Evolutionary conservation across 768 basidiomycete genomes (phyloP).

Genomic region (Kwoniella newhampshirensis): DNA sequence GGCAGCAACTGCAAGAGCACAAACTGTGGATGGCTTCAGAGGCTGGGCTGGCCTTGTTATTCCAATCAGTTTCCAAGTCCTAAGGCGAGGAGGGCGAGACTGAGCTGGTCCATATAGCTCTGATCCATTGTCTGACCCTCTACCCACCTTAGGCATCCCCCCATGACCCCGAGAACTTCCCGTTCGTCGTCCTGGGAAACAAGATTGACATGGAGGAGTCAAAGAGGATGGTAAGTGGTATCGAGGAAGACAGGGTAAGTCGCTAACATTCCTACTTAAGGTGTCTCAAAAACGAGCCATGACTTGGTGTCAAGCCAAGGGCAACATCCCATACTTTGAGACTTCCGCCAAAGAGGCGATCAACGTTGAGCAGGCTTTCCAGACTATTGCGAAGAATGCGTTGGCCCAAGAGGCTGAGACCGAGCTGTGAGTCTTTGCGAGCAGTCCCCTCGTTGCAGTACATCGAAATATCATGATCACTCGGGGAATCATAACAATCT

Average conservation of each 20-base stretch:
- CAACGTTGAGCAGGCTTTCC: constrained; percentile 99
- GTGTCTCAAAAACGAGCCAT: constrained; percentile 99
- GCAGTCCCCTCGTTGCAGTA: too few species aligned
- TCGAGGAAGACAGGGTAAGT: neutral
- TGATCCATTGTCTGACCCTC: constrained; percentile 1
- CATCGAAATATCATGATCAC: too few species aligned
- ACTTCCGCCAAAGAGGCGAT: constrained; percentile 99
- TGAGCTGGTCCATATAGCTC: too few species aligned
- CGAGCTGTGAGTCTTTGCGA: constrained; percentile 84
- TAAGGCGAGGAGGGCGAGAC: too few species aligned
- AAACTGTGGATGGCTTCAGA: too few species aligned
- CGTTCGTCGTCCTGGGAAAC: constrained; percentile 98
- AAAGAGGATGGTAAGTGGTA: constrained; percentile 85
- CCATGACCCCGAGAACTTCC: constrained; percentile 99
- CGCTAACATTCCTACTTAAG: constrained; percentile 54
- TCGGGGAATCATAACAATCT: too few species aligned
- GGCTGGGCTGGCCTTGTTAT: too few species aligned
- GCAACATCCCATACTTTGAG: constrained; percentile 99
- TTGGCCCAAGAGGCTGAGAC: constrained; percentile 95
- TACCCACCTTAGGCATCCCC: constrained; percentile 74
- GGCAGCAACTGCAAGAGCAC: too few species aligned
- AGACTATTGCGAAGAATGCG: constrained; percentile 99
- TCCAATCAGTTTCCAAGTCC: too few species aligned
- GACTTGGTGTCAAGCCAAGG: constrained; percentile 99
- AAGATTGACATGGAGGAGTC: constrained; percentile 99